Percentiles rank a stretch among this genome's conserved stretches.
phyloP scores from a whole-genome alignment of 805 yeast species.

The Starmerella floricola region DNA sequence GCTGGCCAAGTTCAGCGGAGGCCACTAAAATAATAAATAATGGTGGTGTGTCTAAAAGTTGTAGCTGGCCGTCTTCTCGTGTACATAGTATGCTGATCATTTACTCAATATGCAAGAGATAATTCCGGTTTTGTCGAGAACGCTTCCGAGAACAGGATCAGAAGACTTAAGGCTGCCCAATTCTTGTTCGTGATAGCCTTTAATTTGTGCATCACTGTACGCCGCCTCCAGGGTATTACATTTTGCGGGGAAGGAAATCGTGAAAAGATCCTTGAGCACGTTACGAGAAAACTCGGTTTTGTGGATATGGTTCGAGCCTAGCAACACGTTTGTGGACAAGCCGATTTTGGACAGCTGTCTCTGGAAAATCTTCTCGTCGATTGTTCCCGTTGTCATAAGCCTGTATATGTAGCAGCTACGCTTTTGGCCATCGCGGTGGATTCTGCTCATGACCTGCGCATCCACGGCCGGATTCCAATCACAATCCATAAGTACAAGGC shows the following conservation, averaged over 20 bases:
- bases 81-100: too few species aligned
- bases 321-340: constrained; percentile 60
- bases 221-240: constrained; percentile 60
- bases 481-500: constrained; percentile 75
- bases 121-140: not conserved
- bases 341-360: constrained; percentile 77
- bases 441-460: constrained; percentile 87
- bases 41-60: too few species aligned
- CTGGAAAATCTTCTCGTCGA: constrained; percentile 85
- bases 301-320: constrained; percentile 26
- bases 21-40: too few species aligned
- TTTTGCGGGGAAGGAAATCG: constrained; percentile 37
- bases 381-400: constrained; percentile 69
- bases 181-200: constrained; percentile 2
- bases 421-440: constrained; percentile 87
- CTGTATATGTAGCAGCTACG: constrained; percentile 71
- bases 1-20: constrained; percentile 25
- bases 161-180: not conserved
- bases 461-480: constrained; percentile 97
- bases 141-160: constrained; percentile 1
- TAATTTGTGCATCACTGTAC: not conserved
- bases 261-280: constrained; percentile 67
- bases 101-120: constrained; percentile 13
- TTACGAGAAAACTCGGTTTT: constrained; percentile 42
- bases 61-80: not conserved